Conservation (phyloP, 768 basidiomycete genomes). For the Tylopilus balloui region DNA sequence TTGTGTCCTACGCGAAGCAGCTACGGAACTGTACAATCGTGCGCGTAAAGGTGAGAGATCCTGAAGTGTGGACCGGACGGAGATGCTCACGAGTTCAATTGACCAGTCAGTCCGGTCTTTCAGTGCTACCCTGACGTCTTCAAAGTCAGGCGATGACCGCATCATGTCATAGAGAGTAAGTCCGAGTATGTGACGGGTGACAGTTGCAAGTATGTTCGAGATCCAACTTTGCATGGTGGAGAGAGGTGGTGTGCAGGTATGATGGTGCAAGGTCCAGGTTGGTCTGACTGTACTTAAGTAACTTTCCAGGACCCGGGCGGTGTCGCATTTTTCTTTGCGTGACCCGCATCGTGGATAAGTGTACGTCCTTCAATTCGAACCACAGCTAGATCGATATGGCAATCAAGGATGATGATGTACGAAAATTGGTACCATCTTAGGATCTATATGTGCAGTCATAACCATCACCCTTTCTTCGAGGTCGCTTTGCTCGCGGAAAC, state of each 20-base stretch:
- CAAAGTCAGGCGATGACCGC: conserved; percentile 16
- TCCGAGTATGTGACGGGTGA: background rate
- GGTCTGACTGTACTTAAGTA: background rate
- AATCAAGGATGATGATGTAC: conserved; percentile 1
- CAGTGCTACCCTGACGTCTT: conserved; percentile 17
- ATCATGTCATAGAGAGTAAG: conserved; percentile 19
- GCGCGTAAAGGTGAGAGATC: background rate
- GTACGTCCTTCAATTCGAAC: no score
- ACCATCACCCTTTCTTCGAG: no score
- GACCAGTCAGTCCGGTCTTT: conserved; percentile 19
- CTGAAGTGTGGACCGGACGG: background rate
- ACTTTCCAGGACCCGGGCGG: background rate
- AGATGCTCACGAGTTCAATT: conserved; percentile 18
- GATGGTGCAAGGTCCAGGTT: background rate
- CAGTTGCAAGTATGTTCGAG: background rate
- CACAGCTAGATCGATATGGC: background rate
- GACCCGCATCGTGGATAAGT: background rate
- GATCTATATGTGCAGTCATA: no score
- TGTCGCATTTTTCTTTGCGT: background rate
- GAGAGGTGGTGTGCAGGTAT: background rate
- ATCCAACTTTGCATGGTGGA: conserved; percentile 5
- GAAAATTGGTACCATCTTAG: background rate
- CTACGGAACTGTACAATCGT: conserved; percentile 10
- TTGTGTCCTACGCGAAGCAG: conserved; percentile 11
- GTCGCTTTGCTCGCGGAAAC: no score